Conservation (phyloP, 805 yeast genomes). For the Candida sonorensis region DNA sequence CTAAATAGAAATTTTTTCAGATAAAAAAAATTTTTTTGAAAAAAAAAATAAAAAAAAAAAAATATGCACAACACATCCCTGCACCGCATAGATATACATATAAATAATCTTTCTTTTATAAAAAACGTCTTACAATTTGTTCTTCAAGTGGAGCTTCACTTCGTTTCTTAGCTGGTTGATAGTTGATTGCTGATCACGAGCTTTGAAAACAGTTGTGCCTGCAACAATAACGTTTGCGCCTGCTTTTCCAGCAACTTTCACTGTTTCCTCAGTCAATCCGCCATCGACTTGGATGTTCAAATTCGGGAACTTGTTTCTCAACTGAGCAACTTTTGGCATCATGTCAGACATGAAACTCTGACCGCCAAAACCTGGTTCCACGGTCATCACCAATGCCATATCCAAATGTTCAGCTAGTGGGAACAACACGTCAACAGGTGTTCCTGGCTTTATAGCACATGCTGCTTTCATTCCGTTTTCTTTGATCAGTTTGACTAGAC, state of each 20-base stretch:
- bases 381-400: slow-evolving; percentile 97
- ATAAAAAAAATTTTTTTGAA: too few species aligned
- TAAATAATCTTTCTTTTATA: too few species aligned
- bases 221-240: slow-evolving; percentile 99
- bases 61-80: too few species aligned
- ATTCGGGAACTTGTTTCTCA: slow-evolving; percentile 68
- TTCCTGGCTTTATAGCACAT: slow-evolving; percentile 90
- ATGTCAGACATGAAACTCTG: slow-evolving; percentile 91
- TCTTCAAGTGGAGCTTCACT: slow-evolving; percentile 31
- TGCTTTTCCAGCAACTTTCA: slow-evolving; percentile 84
- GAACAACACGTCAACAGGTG: slow-evolving; percentile 55
- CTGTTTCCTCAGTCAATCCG: slow-evolving; percentile 82
- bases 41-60: too few species aligned
- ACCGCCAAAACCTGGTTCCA: slow-evolving; percentile 99
- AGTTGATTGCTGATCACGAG: slow-evolving; percentile 70
- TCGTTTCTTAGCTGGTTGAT: slow-evolving; percentile 60
- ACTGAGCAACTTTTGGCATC: slow-evolving; percentile 89
- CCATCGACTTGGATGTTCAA: slow-evolving; percentile 95
- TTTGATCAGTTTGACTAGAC: slow-evolving; percentile 69
- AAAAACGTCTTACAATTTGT: slow-evolving; percentile 3
- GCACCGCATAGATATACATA: too few species aligned
- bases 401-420: too few species aligned
- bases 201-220: slow-evolving; percentile 89
- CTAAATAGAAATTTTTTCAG: too few species aligned
- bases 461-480: slow-evolving; percentile 85